A percentile compares a stretch with the other conserved stretches of the same genome.
These are phyloP conservation scores for Plasmodium coatneyi DNA, from an alignment of 169 alveolate species.

Conservation along the genomic window DNA sequence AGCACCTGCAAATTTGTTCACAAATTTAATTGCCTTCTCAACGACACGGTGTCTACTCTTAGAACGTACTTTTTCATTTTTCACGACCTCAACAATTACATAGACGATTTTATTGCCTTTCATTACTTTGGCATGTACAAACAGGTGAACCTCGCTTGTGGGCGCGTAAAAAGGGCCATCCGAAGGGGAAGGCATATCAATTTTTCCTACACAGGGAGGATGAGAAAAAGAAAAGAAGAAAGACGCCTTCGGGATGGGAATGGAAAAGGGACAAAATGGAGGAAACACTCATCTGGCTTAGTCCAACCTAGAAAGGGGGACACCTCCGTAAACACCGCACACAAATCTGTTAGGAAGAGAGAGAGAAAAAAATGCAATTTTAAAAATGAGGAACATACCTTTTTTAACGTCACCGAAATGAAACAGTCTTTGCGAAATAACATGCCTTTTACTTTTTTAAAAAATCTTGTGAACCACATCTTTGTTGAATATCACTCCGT, in stretches of 20 bases:
- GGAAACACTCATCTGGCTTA: neutral
- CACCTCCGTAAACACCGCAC: neutral
- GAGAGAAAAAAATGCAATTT: neutral
- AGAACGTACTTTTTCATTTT: slow-evolving; percentile 30
- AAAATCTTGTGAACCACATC: slow-evolving; percentile 19
- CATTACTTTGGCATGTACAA: slow-evolving; percentile 45
- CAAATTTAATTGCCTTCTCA: slow-evolving; percentile 22
- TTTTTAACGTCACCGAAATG: neutral
- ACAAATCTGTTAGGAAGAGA: neutral
- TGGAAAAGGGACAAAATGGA: neutral
- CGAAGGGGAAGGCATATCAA: neutral
- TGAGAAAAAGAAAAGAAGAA: neutral
- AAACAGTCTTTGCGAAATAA: slow-evolving; percentile 1
- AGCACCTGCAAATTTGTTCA: slow-evolving; percentile 22
- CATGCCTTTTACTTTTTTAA: slow-evolving; percentile 7
- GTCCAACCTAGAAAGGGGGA: neutral
- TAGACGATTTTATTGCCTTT: slow-evolving; percentile 11
- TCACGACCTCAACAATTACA: slow-evolving; percentile 40
- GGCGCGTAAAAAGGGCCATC: neutral
- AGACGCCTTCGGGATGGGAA: neutral
- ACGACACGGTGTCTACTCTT: slow-evolving; percentile 13
- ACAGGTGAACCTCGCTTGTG: slow-evolving; percentile 1
- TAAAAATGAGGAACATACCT: neutral
- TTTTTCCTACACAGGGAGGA: neutral
- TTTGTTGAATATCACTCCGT: slow-evolving; percentile 14